Percentiles rank a stretch among this genome's conserved stretches.
phyloP scores from a whole-genome alignment of 441 rosid genomes.

The Caryocar brasiliense region DNA sequence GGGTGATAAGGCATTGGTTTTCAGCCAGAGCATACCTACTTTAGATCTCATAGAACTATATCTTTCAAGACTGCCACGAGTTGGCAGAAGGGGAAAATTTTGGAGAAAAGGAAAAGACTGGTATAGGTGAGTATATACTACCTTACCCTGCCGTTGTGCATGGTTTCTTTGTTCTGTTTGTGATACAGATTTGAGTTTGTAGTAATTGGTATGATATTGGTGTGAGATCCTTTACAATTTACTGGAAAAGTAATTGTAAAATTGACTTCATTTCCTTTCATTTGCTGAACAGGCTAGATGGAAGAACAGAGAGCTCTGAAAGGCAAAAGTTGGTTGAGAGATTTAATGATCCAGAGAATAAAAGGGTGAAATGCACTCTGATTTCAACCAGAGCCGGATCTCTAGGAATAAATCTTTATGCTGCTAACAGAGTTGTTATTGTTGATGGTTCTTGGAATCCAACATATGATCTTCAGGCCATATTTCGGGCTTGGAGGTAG shows the following conservation, averaged over 20 bases:
- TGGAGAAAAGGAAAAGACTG: slow-evolving; percentile 98
- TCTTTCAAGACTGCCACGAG: slow-evolving; percentile 76
- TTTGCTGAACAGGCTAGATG: slow-evolving; percentile 65
- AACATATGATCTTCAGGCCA: slow-evolving; percentile 96
- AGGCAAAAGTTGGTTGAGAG: slow-evolving; percentile 90
- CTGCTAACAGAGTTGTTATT: slow-evolving; percentile 96
- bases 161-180: background rate
- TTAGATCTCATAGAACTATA: slow-evolving; percentile 91
- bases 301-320: slow-evolving; percentile 93
- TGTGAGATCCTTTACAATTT: background rate
- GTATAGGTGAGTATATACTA: slow-evolving; percentile 67
- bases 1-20: slow-evolving; percentile 90
- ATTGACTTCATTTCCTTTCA: slow-evolving; percentile 8
- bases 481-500: slow-evolving; percentile 98
- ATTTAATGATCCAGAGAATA: slow-evolving; percentile 79
- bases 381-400: slow-evolving; percentile 98
- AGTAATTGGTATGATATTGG: no score
- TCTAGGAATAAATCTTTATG: slow-evolving; percentile 90
- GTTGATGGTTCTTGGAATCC: slow-evolving; percentile 99
- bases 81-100: slow-evolving; percentile 60
- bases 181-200: background rate
- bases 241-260: background rate
- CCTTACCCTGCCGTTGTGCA: background rate
- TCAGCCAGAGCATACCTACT: slow-evolving; percentile 98
- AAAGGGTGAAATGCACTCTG: slow-evolving; percentile 84